These are phyloP conservation scores for Gaultheria prostrata DNA, from an alignment of 148 eudicot species.

Conservation along the genomic window DNA sequence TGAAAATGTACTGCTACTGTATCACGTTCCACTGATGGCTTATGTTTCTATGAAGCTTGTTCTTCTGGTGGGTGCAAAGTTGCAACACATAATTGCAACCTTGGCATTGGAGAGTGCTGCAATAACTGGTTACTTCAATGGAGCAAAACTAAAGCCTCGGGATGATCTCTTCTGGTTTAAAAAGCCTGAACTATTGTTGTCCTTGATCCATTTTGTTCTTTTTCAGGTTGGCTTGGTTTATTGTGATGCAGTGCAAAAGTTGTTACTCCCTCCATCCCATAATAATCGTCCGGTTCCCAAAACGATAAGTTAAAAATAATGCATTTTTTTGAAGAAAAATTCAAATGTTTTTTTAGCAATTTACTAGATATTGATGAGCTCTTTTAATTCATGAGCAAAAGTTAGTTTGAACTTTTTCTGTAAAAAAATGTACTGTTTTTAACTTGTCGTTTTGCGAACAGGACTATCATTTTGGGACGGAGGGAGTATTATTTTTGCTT, in stretches of 20 bases:
- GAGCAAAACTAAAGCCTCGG: conserved; percentile 72
- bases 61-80: conserved; percentile 80
- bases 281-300: too few relatives aligned
- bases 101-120: conserved; percentile 87
- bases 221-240: conserved; percentile 68
- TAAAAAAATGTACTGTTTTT: too few relatives aligned
- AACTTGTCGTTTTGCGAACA: too few relatives aligned
- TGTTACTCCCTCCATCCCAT: neutral
- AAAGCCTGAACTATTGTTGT: conserved; percentile 71
- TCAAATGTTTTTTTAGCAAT: too few relatives aligned
- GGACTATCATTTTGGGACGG: too few relatives aligned
- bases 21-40: neutral
- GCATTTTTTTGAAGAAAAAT: too few relatives aligned
- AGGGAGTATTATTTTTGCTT: neutral
- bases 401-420: too few relatives aligned
- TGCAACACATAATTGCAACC: conserved; percentile 91
- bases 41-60: conserved; percentile 53
- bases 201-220: conserved; percentile 91
- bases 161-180: conserved; percentile 98
- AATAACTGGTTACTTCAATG: conserved; percentile 54
- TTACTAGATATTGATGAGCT: too few relatives aligned
- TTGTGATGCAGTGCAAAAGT: neutral
- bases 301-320: too few relatives aligned
- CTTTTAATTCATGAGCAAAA: too few relatives aligned
- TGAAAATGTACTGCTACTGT: neutral